phyloP scores from a whole-genome alignment of 192 early-diverging fungal species.

The Piromyces finnis region DNA sequence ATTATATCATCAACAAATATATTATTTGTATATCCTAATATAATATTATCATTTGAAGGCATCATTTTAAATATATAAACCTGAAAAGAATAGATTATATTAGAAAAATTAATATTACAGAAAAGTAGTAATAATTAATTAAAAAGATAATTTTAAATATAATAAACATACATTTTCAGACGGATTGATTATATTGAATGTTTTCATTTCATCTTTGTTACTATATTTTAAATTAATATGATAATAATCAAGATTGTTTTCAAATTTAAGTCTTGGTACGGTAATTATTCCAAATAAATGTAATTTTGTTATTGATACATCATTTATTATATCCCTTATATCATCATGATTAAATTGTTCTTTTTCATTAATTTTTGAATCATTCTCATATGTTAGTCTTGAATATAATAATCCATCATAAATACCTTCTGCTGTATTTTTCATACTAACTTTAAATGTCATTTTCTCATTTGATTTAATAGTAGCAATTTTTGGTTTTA shows the following conservation, averaged over 20 bases:
- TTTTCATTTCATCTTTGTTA: neutral
- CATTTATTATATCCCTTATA: neutral
- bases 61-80: neutral
- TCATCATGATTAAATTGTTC: neutral
- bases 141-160: too few species aligned
- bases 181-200: neutral
- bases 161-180: neutral
- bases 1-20: neutral
- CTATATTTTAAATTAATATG: neutral
- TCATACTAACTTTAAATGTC: neutral
- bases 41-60: neutral
- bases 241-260: neutral
- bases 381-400: neutral
- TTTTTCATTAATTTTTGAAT: neutral
- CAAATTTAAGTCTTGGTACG: neutral
- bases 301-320: neutral
- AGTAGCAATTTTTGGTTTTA: neutral
- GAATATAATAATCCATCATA: neutral
- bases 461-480: neutral
- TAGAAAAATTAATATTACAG: too few species aligned
- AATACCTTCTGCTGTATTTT: neutral
- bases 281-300: neutral
- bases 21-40: neutral
- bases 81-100: too few species aligned
- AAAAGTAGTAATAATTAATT: too few species aligned